Evolutionary conservation across 139 green algal genomes (phyloP), one percentile per base, ranked within the genome.

Genomic region (Chlamydomonas schloesseri): DNA sequence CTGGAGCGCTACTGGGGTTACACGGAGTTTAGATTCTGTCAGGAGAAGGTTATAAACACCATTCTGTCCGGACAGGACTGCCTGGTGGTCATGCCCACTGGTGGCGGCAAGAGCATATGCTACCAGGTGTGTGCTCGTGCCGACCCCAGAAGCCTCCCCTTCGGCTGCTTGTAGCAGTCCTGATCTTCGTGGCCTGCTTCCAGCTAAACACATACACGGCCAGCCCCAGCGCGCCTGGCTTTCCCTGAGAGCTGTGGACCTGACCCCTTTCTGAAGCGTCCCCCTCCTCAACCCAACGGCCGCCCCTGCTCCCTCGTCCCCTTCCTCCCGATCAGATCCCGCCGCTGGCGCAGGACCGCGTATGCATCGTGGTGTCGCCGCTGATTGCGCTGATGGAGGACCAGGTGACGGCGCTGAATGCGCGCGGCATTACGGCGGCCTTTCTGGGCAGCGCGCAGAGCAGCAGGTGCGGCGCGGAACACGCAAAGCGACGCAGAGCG

Each of bases 331-430:
- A n/a, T n/a, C 74, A 94, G 82, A 73, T 95, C 29, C 91, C 91
- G 3, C 83, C 93, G 9, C 68, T 94, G 34, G 87, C 92, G 14
- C 42, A 78, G 11, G 55, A 82, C 57, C 89, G 90, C 72, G 73
- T 83, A 0, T 89, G 73, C 53, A 73, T 90, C 53, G 87, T 90
- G 28, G 65, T 90, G 18, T 98, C 96, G 9, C 97, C 97, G 18
- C 94, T 99, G n/a, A 94, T 99, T 28, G 95, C 92, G 8, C 91
- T 99, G 26, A 99, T 99, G 93, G 93, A 99, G 65, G 97, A 99
- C 87, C 96, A 98, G 90, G 93, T 97, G 20, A 33, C 80, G 26
- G 90, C 90, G 0, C 86, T 94, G 31, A 81, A 81, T 21, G 79
- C 87, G 20, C 87, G 89, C 15, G 73, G 85, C n/a, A 88, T 96